Conservation (phyloP, 805 yeast species). For the Maudiozyma bulderi region DNA sequence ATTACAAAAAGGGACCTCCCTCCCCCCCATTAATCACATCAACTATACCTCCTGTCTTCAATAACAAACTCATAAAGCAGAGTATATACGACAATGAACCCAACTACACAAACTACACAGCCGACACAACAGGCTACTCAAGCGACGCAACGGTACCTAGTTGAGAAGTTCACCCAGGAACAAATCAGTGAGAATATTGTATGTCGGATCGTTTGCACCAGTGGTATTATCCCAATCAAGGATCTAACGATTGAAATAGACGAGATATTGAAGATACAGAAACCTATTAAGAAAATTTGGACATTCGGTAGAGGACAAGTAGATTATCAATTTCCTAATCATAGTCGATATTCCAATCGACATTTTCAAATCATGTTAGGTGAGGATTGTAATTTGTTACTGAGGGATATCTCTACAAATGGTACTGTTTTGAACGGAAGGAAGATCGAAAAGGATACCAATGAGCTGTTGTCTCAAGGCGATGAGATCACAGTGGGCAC, state of each 20-base stretch:
- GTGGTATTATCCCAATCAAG: slow-evolving; percentile 41
- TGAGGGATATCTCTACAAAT: slow-evolving; percentile 71
- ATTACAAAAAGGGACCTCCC: no score
- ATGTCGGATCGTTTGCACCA: slow-evolving; percentile 52
- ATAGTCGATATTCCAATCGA: slow-evolving; percentile 60
- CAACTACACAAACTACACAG: slow-evolving; percentile 26
- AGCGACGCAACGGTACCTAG: slow-evolving; percentile 29
- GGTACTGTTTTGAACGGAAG: slow-evolving; percentile 82
- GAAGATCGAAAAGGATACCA: slow-evolving; percentile 63
- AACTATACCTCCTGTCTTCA: no score
- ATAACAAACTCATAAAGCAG: no score
- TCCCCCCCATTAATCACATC: no score
- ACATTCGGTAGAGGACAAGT: slow-evolving; percentile 58
- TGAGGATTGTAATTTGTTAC: slow-evolving; percentile 38
- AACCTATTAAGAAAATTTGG: slow-evolving; percentile 41
- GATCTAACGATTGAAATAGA: slow-evolving; percentile 35
- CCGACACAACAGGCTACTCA: slow-evolving; percentile 38
- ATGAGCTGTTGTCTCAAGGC: slow-evolving; percentile 78
- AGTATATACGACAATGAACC: no score
- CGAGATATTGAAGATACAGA: slow-evolving; percentile 17
- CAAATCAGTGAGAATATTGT: slow-evolving; percentile 34
- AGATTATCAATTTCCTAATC: slow-evolving; percentile 53
- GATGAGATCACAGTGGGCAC: slow-evolving; percentile 87
- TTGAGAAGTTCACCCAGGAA: slow-evolving; percentile 31
- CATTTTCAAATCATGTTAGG: slow-evolving; percentile 70